Evolutionary conservation across 129 eudicot genomes (phyloP), one percentile per base, ranked within the genome.

Genomic region (Centrapalus pauciflorus): DNA sequence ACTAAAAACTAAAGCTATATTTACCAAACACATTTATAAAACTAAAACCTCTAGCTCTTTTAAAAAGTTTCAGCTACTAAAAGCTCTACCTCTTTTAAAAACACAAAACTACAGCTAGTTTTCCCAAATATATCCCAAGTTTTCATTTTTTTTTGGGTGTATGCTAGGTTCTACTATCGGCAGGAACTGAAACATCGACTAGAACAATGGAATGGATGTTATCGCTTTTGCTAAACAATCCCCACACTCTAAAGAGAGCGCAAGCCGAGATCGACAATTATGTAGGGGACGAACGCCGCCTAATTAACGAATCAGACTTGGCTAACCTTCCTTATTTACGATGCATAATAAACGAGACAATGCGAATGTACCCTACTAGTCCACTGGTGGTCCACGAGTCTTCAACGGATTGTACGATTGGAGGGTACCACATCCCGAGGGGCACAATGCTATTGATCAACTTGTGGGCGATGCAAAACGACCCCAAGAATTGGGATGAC

Each of bases 131-230:
- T n/a, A n/a, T n/a, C n/a, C n/a, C n/a, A n/a, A 41, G 1, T n/a
- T 43, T 43, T 43, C 5, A 20, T 3, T 43, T 43, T 58, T 17
- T 3, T n/a, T n/a, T n/a, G 30, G 17, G 27, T 50, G 40, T 19
- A 16, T 32, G 10, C 11, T 38, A 84, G 85, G 55, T 38, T 0
- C 54, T 80, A 23, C 34, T 83, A 13, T 11, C 55, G 20, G 83
- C 83, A 20, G 87, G 87, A 40, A 71, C 75, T 7, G 72, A 75
- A 33, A 82, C 83, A 8, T 50, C 80, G 32, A 76, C 67, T 12
- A 64, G 54, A 13, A 74, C 83, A 6, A 58, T 74, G 72, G 83
- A 82, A 40, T 82, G 87, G 87, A 77, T 77, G 45, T n/a, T 82
- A 70, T 63, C 86, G 10, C 74, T 61, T 25, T 16, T 81, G 35